A percentile compares a stretch with the other conserved stretches of the same genome.
Conservation (phyloP, 2,329 filamentous ascomycete species). For the Colletotrichum spaethianum region DNA sequence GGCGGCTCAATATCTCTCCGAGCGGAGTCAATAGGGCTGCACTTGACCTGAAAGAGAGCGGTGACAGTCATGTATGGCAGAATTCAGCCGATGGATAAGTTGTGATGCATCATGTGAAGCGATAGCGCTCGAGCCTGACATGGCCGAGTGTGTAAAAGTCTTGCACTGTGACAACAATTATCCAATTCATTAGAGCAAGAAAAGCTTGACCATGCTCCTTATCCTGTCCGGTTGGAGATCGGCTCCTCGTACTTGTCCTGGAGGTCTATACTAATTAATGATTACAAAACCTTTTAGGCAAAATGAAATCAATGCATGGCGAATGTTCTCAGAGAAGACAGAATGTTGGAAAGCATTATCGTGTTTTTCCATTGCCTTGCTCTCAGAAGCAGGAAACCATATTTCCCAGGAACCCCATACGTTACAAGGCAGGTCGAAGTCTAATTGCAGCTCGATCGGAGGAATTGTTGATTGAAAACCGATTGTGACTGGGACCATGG, state of each 20-base stretch:
- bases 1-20: no score
- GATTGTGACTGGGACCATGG: not conserved
- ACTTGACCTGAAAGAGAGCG: not conserved
- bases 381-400: not conserved
- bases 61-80: not conserved
- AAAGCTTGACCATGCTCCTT: not conserved
- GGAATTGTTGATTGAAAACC: not conserved
- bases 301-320: not conserved
- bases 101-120: not conserved
- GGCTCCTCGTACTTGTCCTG: not conserved
- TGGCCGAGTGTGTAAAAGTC: not conserved
- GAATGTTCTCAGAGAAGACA: not conserved
- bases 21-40: not conserved
- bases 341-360: not conserved
- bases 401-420: not conserved
- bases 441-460: not conserved
- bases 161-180: not conserved
- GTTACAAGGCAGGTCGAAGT: not conserved
- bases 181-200: not conserved
- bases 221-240: not conserved
- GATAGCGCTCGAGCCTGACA: not conserved
- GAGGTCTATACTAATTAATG: not conserved
- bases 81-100: not conserved
- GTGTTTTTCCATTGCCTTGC: not conserved
- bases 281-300: not conserved